Conservation (phyloP, 495 filamentous ascomycete genomes). For the Penicillium verhagenii region DNA sequence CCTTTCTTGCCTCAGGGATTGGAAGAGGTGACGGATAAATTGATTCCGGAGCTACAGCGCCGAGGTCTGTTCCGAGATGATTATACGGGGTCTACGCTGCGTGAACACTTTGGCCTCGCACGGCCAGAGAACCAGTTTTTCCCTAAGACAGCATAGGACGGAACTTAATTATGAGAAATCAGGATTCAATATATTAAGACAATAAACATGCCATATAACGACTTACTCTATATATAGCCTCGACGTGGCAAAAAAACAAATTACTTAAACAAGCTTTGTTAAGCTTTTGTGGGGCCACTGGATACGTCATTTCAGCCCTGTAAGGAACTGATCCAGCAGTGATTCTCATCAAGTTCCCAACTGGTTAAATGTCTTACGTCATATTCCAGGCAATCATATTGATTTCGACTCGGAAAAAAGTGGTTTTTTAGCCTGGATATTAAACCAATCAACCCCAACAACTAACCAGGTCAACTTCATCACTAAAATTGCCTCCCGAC, state of each 20-base stretch:
- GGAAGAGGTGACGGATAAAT: conserved; percentile 46
- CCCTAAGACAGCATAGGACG: no score
- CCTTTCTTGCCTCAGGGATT: conserved; percentile 52
- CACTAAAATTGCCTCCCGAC: background rate
- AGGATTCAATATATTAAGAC: no score
- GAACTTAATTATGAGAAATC: no score
- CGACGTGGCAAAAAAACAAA: background rate
- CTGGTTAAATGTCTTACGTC: background rate
- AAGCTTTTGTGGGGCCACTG: conserved; percentile 6
- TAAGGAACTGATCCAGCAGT: background rate
- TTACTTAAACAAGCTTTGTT: conserved; percentile 5
- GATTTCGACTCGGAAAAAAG: background rate
- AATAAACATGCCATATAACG: background rate
- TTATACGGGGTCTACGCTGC: conserved; percentile 36
- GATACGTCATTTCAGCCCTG: conserved; percentile 3
- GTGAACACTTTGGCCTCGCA: conserved; percentile 52
- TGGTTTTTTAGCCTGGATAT: background rate
- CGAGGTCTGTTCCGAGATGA: conserved; percentile 51
- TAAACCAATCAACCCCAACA: background rate
- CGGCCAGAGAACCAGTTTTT: conserved; percentile 54
- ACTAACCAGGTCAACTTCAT: background rate
- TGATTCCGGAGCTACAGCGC: conserved; percentile 53
- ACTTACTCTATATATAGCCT: background rate
- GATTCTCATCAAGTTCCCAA: no score
- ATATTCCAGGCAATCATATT: background rate